Evolutionary conservation across 331 rosid species (phyloP), one percentile per base, ranked within the genome.

Genomic region (Quercus phellos): DNA sequence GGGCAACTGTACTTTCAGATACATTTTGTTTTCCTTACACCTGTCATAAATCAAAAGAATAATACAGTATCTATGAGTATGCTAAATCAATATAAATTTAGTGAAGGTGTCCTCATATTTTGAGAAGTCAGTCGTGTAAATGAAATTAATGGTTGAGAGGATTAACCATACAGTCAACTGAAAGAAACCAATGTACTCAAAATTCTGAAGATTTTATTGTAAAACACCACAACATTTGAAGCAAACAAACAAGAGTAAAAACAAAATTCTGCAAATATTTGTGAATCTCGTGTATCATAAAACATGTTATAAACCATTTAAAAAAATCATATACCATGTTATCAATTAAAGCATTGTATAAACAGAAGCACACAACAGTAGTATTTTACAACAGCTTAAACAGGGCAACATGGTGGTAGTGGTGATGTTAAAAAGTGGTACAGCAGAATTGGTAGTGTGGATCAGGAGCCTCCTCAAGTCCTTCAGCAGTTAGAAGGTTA

Each of bases 1-100:
- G 0, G 88, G 83, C 61, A 94, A 78, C 87, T 90, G 86, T 16
- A 90, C 96, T 79, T 94, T 88, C 72, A 94, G 90, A 88, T 78
- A 92, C 97, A 94, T 90, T 63, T 75, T 67, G 19, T 79, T 35
- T 53, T 68, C 66, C 55, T 38, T 70, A 67, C 51, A 54, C 81
- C 85, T 79, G 70, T 73, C 53, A 85, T 58, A 59, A 35, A 81
- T 72, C 64, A 58, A 59, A 77, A 76, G 17, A 6, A 51, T 56
- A 84, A 56, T 38, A 51, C 32, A 21, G 51, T 76, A 71, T 34
- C 66, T 4, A 46, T 59, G 70, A 56, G 51, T 7, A 21, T 58
- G 35, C 60, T 58, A 22, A 29, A 29, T 56, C 60, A 24, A 68
- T 22, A 69, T 77, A 68, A 8, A 72, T 58, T 66, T 12, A 22